Evolutionary conservation across 2,329 filamentous ascomycete genomes (phyloP).

Genomic region (Zasmidium cellare): DNA sequence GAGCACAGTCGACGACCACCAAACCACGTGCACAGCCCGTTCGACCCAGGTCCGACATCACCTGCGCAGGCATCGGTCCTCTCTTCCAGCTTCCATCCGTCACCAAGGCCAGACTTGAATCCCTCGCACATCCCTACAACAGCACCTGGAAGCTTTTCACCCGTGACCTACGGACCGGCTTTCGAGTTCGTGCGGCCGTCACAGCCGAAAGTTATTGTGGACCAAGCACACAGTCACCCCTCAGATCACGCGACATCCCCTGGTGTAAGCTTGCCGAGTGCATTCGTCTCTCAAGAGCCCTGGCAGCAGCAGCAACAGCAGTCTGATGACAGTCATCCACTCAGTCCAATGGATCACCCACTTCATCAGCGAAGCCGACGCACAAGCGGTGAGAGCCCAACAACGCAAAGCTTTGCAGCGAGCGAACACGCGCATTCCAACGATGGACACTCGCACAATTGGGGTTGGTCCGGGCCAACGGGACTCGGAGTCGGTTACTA

Average conservation of each 20-base stretch:
- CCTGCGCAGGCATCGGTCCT: neutral
- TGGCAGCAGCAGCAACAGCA: no score
- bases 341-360: neutral
- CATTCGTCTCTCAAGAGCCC: neutral
- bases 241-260: constrained; percentile 3
- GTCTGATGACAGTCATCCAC: neutral
- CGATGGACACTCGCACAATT: neutral
- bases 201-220: neutral
- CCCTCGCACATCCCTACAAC: constrained; percentile 1
- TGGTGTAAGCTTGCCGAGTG: neutral
- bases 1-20: constrained; percentile 1
- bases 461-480: neutral
- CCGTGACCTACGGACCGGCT: neutral
- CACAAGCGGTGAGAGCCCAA: neutral
- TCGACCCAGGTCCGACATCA: constrained; percentile 3
- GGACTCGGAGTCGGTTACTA: neutral
- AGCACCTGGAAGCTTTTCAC: constrained; percentile 6
- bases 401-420: neutral
- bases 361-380: neutral
- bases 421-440: neutral
- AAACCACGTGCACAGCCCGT: constrained; percentile 3
- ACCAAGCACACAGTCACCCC: neutral
- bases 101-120: neutral
- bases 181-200: constrained; percentile 1
- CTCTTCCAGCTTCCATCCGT: neutral